Conservation (phyloP, 495 filamentous ascomycete genomes). For the Penicillium robsamsonii region DNA sequence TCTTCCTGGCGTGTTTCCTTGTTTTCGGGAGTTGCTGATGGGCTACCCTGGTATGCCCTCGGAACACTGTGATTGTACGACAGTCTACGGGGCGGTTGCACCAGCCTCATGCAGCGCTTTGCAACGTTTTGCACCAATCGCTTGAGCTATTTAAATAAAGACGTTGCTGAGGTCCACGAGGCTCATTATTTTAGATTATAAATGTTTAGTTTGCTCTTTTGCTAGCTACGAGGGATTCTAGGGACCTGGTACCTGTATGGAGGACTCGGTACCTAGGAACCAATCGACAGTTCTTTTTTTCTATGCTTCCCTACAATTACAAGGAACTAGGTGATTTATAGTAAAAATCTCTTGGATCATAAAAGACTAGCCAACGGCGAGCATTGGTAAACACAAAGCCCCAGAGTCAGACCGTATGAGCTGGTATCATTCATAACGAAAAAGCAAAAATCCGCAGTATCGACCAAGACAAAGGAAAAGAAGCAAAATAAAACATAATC, state of each 20-base stretch:
- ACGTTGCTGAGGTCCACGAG: neutral
- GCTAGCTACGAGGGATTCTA: neutral
- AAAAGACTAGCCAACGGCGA: slow-evolving; percentile 33
- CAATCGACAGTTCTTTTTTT: neutral
- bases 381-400: slow-evolving; percentile 31
- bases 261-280: neutral
- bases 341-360: slow-evolving; percentile 32
- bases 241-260: neutral
- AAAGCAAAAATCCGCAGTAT: slow-evolving; percentile 20
- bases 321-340: slow-evolving; percentile 9
- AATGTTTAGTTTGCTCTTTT: neutral
- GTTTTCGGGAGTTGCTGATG: neutral
- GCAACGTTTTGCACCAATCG: neutral
- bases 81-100: neutral
- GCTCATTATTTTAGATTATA: neutral
- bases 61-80: neutral
- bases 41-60: neutral
- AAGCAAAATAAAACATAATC: slow-evolving; percentile 11
- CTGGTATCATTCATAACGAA: slow-evolving; percentile 45
- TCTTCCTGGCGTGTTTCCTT: neutral
- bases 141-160: neutral
- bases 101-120: neutral
- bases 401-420: slow-evolving; percentile 36
- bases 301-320: neutral
- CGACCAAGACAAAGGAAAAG: slow-evolving; percentile 15